Evolutionary conservation across 2,329 filamentous ascomycete species (phyloP), one percentile per base, ranked within the genome.

Genomic region (Fusarium sp.): DNA sequence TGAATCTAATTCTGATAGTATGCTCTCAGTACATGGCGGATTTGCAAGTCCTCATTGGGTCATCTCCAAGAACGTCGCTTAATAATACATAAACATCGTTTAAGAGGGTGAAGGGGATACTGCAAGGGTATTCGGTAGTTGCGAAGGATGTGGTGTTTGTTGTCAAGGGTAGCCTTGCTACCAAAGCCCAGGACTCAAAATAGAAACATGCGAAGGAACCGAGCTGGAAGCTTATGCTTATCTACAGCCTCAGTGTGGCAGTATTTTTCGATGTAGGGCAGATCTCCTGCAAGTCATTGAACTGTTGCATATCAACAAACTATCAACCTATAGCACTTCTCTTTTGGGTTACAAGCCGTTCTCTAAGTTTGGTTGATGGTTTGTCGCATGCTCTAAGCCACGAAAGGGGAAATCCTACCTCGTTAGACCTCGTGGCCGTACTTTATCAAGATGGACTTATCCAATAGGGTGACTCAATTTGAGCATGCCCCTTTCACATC

Each of bases 401-500:
- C 51, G 30, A 48, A 53, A 49, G 37, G 20, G 22, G 22, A n/a
- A 35, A 58, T 9, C 11, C 32, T 26, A 30, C 35, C 41, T 26
- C 44, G 32, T 32, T 44, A 24, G 28, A 48, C 43, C 67, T 64
- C 58, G 67, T 67, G 62, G 57, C 48, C 47, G 48, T 69, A 40
- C 46, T 22, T 46, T 56, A 50, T 44, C 28, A 52, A 33, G 32
- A 50, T 24, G 15, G 19, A 24, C n/a, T 32, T 45, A 37, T 45
- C 67, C 62, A 69, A 70, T 69, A 49, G 32, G 9, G 49, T 28
- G 19, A 24, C 48, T 54, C 44, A 64, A 56, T 67, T 53, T 40
- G 40, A 67, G 57, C 67, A 69, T 69, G 67, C 57, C 50, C 62
- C 57, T 70, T 56, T 37, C 15, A 66, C 45, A 53, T 53, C 50